Conservation (phyloP, 805 yeast species). For the Candida nonsorbophila region DNA sequence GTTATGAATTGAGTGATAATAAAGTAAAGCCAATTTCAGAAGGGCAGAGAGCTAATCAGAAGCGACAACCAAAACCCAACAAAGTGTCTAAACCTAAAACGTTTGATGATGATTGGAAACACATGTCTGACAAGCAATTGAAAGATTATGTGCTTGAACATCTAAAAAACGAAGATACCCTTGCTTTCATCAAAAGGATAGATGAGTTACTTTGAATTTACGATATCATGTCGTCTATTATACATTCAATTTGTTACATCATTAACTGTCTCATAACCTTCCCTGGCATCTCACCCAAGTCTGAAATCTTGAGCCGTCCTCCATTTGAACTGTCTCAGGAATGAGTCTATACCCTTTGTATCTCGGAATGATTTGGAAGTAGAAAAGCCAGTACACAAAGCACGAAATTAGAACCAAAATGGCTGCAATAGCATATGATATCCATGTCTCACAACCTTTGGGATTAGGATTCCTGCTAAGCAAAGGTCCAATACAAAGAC, state of each 20-base stretch:
- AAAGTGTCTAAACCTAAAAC: too few species aligned
- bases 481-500: slow-evolving; percentile 49
- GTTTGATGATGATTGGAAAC: too few species aligned
- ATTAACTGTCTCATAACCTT: too few species aligned
- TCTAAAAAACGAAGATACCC: slow-evolving; percentile 11
- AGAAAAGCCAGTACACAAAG: slow-evolving; percentile 50
- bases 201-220: slow-evolving; percentile 13
- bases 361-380: slow-evolving; percentile 46
- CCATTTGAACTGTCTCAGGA: slow-evolving; percentile 33
- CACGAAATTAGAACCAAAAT: slow-evolving; percentile 38
- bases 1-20: too few species aligned
- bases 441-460: slow-evolving; percentile 35
- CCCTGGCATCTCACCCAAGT: too few species aligned
- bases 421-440: slow-evolving; percentile 46
- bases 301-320: slow-evolving; percentile 58
- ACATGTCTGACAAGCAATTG: too few species aligned
- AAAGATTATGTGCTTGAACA: too few species aligned
- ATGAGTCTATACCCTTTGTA: slow-evolving; percentile 41
- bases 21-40: too few species aligned
- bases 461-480: slow-evolving; percentile 34
- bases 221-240: too few species aligned
- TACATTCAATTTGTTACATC: too few species aligned
- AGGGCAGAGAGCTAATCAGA: too few species aligned
- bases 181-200: slow-evolving; percentile 11
- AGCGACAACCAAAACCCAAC: too few species aligned